Evolutionary conservation across 2,329 filamentous ascomycete species (phyloP).

Genomic region (Ceratocystis diversiconidia): DNA sequence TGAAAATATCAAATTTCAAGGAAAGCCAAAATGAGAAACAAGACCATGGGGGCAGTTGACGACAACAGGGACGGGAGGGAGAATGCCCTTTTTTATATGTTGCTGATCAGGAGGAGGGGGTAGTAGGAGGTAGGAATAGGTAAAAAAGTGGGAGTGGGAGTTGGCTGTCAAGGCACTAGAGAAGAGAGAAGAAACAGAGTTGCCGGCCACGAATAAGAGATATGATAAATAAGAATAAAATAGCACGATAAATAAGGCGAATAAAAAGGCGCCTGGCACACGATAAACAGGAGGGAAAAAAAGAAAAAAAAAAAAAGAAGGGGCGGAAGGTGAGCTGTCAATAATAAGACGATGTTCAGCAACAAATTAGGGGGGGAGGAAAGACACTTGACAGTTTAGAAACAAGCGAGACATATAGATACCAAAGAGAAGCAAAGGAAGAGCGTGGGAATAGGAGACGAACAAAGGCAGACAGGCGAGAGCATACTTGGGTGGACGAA

Average conservation of each 20-base stretch:
- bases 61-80: background rate
- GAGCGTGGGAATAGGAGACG: too few species aligned
- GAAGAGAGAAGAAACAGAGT: background rate
- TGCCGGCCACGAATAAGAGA: background rate
- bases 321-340: background rate
- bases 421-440: too few species aligned
- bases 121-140: background rate
- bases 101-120: background rate
- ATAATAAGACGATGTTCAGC: background rate
- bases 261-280: background rate
- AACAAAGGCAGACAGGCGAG: too few species aligned
- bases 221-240: slow-evolving; percentile 1
- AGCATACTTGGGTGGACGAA: too few species aligned
- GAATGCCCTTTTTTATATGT: background rate
- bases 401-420: too few species aligned
- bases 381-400: too few species aligned
- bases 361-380: too few species aligned
- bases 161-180: background rate
- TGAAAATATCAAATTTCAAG: too few species aligned
- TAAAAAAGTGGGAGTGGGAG: background rate
- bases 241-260: background rate
- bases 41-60: background rate
- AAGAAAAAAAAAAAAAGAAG: background rate
- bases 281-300: background rate
- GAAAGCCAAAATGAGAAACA: background rate